Base-by-base conservation (phyloP, 2,329 filamentous ascomycete species). In the Monosporascus sp. region DNA sequence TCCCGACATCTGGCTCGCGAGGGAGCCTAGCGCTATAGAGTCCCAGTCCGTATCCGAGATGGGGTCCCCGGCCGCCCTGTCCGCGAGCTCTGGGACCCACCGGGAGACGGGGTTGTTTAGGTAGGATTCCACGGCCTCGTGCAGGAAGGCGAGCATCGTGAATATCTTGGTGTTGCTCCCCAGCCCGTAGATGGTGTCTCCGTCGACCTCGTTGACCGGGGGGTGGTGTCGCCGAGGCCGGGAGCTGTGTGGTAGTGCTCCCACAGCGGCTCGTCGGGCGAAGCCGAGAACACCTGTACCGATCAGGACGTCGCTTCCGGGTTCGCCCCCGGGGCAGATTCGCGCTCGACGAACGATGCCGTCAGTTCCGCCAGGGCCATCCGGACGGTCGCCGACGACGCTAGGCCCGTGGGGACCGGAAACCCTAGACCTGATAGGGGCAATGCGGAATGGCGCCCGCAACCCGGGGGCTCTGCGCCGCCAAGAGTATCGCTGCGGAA, bases 291-390 rank as follows among this genome's bases (percentile, higher is more conserved):
- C 5, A 71, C 58, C 51, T 71, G 65, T 28, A 71, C 62, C 43
- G 68, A 68, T 63, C 68, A 71, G 46, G 67, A 69, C 8, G 68
- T 71, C n/a, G 55, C 59, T 51, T 70, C 65, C 7, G 68, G 63
- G 22, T 65, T 62, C 8, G 58, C 58, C 0, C 52, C 58, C 37
- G 65, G 56, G 48, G 66, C 62, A 5, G 45, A 44, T 18, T 66
- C 66, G 11, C 64, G 65, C 1, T 57, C 57, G 14, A 60, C 49
- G 49, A 72, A 65, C 0, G 61, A 61, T 4, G 61, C 57, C 2
- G 68, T 70, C 2, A 71, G 56, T 47, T 68, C 66, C 38, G 59
- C 59, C 14, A 71, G 43, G 7, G 65, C 68, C 7, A 62, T 53
- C 40, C 62, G 60, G 20, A 72, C 63, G 15, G 59, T 60, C 1